These are phyloP conservation scores for Calocybe gangraenosa DNA, from an alignment of 768 basidiomycete species.

Conservation along the genomic window DNA sequence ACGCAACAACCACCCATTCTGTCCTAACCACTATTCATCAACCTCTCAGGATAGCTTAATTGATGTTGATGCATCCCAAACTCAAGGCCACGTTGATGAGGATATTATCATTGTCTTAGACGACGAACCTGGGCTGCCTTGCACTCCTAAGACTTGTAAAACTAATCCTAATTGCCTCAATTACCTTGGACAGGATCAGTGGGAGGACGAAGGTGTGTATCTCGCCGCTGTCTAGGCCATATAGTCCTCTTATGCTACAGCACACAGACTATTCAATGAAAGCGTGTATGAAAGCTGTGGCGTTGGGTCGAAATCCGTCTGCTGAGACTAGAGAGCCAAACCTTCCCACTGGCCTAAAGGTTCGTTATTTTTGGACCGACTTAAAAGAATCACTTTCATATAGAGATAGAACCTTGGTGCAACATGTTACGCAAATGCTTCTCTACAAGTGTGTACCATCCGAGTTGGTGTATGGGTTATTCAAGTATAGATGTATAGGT, in stretches of 20 bases:
- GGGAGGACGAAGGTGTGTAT: slow-evolving; percentile 65
- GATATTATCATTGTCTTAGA: slow-evolving; percentile 72
- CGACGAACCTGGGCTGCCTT: slow-evolving; percentile 46
- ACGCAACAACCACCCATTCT: slow-evolving; percentile 47
- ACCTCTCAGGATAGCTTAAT: slow-evolving; percentile 11
- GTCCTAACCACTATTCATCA: slow-evolving; percentile 50
- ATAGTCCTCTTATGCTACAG: slow-evolving; percentile 4
- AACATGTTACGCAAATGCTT: slow-evolving; percentile 96
- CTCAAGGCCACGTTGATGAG: slow-evolving; percentile 45
- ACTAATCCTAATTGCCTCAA: slow-evolving; percentile 84
- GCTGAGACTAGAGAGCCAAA: slow-evolving; percentile 44
- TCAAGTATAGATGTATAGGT: slow-evolving; percentile 52
- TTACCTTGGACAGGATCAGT: slow-evolving; percentile 78
- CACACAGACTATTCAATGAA: slow-evolving; percentile 43
- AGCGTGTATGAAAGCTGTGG: slow-evolving; percentile 46
- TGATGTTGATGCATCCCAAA: background rate
- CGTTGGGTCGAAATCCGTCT: slow-evolving; percentile 54
- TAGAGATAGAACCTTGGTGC: slow-evolving; percentile 84
- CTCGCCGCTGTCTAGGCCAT: slow-evolving; percentile 7
- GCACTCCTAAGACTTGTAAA: slow-evolving; percentile 64
- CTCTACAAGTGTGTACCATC: slow-evolving; percentile 62
- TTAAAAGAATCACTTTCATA: background rate
- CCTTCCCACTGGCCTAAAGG: slow-evolving; percentile 76
- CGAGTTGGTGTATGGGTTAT: slow-evolving; percentile 1
- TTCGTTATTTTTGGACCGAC: slow-evolving; percentile 22